Evolutionary conservation across 2,329 filamentous ascomycete genomes (phyloP).

Genomic region (Cladosporium sp.): DNA sequence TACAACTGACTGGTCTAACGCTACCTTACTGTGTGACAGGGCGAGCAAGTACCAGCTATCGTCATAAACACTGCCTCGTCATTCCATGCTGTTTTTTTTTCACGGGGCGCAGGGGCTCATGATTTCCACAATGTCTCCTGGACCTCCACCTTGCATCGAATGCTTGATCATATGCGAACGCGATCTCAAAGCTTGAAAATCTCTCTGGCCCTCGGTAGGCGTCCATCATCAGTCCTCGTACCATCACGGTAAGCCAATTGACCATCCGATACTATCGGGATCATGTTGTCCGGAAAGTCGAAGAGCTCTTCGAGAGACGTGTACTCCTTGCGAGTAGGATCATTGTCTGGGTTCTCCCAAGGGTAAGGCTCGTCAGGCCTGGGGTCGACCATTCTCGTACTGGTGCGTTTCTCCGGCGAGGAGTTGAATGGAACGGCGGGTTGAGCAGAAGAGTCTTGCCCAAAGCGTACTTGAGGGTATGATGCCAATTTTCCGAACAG

Average conservation of each 20-base stretch:
- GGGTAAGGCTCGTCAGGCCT: slow-evolving; percentile 23
- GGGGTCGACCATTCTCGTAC: slow-evolving; percentile 18
- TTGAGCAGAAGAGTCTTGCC: background rate
- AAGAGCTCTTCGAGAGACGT: slow-evolving; percentile 27
- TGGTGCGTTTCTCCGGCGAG: slow-evolving; percentile 15
- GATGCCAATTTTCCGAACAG: slow-evolving; percentile 27
- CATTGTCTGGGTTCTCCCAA: slow-evolving; percentile 8
- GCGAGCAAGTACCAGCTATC: background rate
- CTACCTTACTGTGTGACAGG: background rate
- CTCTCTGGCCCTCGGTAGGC: slow-evolving; percentile 22
- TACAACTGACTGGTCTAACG: background rate
- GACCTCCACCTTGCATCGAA: background rate
- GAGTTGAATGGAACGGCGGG: background rate
- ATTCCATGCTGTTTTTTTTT: background rate
- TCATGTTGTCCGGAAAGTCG: slow-evolving; percentile 23
- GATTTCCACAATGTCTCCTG: background rate
- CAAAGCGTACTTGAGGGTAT: slow-evolving; percentile 11
- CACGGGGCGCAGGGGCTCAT: background rate
- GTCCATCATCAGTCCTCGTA: slow-evolving; percentile 20
- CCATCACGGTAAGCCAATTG: slow-evolving; percentile 28
- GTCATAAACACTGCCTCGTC: background rate
- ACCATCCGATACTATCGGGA: slow-evolving; percentile 26
- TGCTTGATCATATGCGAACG: background rate
- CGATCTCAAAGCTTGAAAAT: slow-evolving; percentile 20
- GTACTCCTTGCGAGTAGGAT: slow-evolving; percentile 14